Conservation (phyloP, 768 basidiomycete genomes). For the Pulveroboletus sp. region DNA sequence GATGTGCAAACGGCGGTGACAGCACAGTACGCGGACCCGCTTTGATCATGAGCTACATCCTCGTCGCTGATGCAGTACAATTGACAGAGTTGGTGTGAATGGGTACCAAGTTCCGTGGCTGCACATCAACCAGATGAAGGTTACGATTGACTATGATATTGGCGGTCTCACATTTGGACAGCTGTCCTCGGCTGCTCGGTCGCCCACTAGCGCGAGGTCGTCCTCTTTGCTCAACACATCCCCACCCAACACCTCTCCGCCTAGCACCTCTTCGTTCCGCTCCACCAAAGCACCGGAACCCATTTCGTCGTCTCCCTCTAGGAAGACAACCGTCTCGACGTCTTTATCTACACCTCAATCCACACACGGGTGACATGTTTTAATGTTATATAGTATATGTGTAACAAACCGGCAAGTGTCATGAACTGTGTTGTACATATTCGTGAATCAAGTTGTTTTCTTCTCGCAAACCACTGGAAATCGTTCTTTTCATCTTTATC, state of each 20-base stretch:
- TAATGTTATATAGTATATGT: too few species aligned
- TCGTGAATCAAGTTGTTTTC: too few species aligned
- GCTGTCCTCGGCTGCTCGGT: slow-evolving; percentile 15
- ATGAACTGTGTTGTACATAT: too few species aligned
- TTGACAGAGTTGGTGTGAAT: slow-evolving; percentile 41
- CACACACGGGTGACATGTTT: slow-evolving; percentile 1
- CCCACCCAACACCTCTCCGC: background rate
- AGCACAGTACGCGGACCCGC: slow-evolving; percentile 25
- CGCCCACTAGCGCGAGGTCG: slow-evolving; percentile 5
- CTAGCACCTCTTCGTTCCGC: background rate
- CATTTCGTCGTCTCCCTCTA: background rate
- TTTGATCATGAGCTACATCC: background rate
- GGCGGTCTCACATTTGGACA: slow-evolving; percentile 17
- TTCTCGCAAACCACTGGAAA: too few species aligned
- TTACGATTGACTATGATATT: slow-evolving; percentile 48
- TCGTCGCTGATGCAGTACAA: too few species aligned
- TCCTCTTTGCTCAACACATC: background rate
- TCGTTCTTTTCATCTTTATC: too few species aligned
- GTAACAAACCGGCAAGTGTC: too few species aligned
- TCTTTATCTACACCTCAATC: background rate
- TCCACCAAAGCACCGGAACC: background rate
- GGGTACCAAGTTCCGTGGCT: slow-evolving; percentile 70
- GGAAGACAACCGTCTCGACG: too few species aligned
- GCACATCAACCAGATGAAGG: slow-evolving; percentile 50
- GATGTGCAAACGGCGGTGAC: slow-evolving; percentile 55